Evolutionary conservation across 768 basidiomycete genomes (phyloP).

Genomic region (Hortiboletus campestris): DNA sequence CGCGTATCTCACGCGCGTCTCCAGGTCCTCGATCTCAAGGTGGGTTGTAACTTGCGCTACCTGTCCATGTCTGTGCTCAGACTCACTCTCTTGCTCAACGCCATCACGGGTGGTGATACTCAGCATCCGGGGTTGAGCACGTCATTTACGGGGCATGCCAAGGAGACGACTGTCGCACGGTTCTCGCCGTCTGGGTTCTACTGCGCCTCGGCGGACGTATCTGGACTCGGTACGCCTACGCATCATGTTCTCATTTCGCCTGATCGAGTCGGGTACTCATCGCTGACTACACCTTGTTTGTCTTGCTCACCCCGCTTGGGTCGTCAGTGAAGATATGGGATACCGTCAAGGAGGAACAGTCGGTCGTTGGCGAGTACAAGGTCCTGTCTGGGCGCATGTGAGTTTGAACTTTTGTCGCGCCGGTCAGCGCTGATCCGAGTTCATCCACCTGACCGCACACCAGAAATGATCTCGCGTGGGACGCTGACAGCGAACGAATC

Average conservation of each 20-base stretch:
- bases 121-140: conserved; percentile 66
- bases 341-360: conserved; percentile 78
- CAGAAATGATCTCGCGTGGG: conserved; percentile 95
- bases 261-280: background rate
- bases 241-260: background rate
- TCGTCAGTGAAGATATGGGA: conserved; percentile 90
- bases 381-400: conserved; percentile 74
- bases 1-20: background rate
- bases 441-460: background rate
- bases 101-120: background rate
- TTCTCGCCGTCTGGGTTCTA: conserved; percentile 94
- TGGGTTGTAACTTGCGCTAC: conserved; percentile 32
- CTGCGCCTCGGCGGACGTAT: conserved; percentile 85
- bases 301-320: background rate
- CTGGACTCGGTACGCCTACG: conserved; percentile 64
- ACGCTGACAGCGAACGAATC: conserved; percentile 94
- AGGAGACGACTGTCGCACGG: conserved; percentile 84
- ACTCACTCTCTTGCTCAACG: background rate
- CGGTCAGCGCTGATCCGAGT: background rate
- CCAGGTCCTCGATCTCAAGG: conserved; percentile 83
- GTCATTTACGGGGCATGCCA: conserved; percentile 77
- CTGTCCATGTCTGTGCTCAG: background rate
- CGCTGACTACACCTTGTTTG: background rate
- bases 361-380: conserved; percentile 78
- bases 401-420: background rate